These are phyloP conservation scores for Stachybotrys elegans DNA, from an alignment of 2,329 filamentous ascomycete genomes.

Conservation along the genomic window DNA sequence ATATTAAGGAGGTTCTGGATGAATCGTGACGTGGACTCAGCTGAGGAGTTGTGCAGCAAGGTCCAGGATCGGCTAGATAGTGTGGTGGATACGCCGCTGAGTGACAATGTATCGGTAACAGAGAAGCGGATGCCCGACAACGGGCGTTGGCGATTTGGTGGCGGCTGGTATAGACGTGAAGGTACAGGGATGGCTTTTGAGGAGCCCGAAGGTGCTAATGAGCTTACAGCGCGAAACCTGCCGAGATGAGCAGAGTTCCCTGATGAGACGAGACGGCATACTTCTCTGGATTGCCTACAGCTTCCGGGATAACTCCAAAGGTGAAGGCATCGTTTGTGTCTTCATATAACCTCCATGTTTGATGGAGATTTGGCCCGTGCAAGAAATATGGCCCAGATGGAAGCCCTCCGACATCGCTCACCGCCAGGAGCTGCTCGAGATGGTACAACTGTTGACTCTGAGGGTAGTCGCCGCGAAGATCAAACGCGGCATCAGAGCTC, in stretches of 20 bases:
- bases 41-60: slow-evolving; percentile 40
- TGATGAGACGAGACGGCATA: slow-evolving; percentile 7
- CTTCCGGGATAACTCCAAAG: slow-evolving; percentile 31
- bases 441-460: slow-evolving; percentile 13
- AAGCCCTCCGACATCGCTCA: slow-evolving; percentile 18
- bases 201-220: slow-evolving; percentile 18
- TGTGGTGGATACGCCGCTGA: slow-evolving; percentile 47
- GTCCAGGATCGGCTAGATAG: slow-evolving; percentile 56
- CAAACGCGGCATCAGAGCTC: background rate
- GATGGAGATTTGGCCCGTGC: slow-evolving; percentile 33
- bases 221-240: slow-evolving; percentile 25
- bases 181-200: slow-evolving; percentile 30
- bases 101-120: slow-evolving; percentile 26
- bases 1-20: slow-evolving; percentile 53
- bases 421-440: slow-evolving; percentile 10
- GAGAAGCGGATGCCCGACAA: slow-evolving; percentile 31
- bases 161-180: slow-evolving; percentile 27
- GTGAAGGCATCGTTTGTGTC: slow-evolving; percentile 30
- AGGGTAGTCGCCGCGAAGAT: background rate
- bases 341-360: slow-evolving; percentile 36
- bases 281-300: slow-evolving; percentile 18
- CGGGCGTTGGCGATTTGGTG: slow-evolving; percentile 22
- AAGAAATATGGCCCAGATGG: slow-evolving; percentile 37
- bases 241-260: background rate
- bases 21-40: slow-evolving; percentile 39